Base-by-base conservation (phyloP, 495 filamentous ascomycete genomes). In the Xylaria acuta region DNA sequence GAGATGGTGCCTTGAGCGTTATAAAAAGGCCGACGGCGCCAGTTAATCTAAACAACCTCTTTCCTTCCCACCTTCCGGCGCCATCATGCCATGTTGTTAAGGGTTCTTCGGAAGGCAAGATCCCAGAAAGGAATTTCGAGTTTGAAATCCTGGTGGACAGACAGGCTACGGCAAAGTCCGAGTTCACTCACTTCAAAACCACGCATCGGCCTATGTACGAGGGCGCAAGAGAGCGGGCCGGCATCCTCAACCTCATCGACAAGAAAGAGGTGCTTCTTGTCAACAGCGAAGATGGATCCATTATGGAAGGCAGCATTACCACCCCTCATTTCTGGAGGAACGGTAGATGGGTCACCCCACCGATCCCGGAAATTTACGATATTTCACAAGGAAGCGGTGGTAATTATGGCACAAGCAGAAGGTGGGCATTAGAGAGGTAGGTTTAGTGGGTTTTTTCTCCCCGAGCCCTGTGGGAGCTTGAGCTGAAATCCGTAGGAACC, bases 281-380 rank as follows among this genome's bases (percentile, higher is more conserved):
- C 66, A 94, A 92, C 76, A 80, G 80, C 1, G 67, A 74, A 0
- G 77, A 86, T 30, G 87, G 87, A 2, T 88, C 94, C 67, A 80
- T 97, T 11, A 97, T 97, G 91, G 96, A 99, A 78, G 93, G 93
- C 22, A 94, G 90, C 74, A 87, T 92, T 36, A 93, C 92, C 2
- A 96, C 90, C 16, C 88, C 92, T 1, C 97, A 94, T 78, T 92
- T 98, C 73, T 91, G 87, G 85, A 87, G 91, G 59, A 81, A 83
- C 18, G 88, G 88, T 1, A 80, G 77, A 72, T 94, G 93, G 93
- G 84, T 92, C 0, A 93, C 92, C 32, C 91, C 92, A 0, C 76
- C 80, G 2, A 81, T 90, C 3, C 78, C 77, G 18, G 62, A 40
- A n/a, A 51, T 74, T 25, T 82, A 77, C 54, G 54, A 64, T 43